Base-by-base conservation (phyloP, 805 yeast genomes). In the Saccharomyces jurei region DNA sequence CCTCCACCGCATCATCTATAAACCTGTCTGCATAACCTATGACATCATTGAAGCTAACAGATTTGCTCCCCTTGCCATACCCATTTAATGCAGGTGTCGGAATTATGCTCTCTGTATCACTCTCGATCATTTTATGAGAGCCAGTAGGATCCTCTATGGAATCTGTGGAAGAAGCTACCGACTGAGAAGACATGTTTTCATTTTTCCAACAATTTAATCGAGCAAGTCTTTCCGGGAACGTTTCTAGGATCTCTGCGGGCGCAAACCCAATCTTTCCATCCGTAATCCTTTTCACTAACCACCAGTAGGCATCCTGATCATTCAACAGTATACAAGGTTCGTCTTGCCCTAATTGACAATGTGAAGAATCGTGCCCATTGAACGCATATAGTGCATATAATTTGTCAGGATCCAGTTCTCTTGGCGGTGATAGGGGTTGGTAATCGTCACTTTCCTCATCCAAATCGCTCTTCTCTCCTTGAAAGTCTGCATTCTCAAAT, bases 231-330 rank as follows among this genome's bases (percentile, higher is more conserved):
- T 94, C 99, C 49, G 83, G 86, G 57, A 88, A 90, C 0, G 96
- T 89, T 70, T 94, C 99, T 41, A 94, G 73, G 55, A 94, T 82
- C 68, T 94, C 99, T 0, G 97, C 98, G 1, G 99, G 99, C 1
- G 95, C 95, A 74, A 91, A 94, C 1, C 99, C 99, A 52, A 92
- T 83, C 60, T 83, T 79, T 2, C 84, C 84, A 66, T 83, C 87
- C 48, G 67, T 70, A 46, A 75, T 74, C 56, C 77, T 67, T 63
- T 79, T 69, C 61, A 94, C 92, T 10, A 92, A 75, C 98, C 99
- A 94, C 99, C 99, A 94, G 71, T 94, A 94, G 57, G 88, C 80
- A 71, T 94, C 97, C 50, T 87, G 84, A 65, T 94, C 99, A 65
- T 89, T 90, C 36, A 94, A 72, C 21, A 94, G 72, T 48, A 80